A percentile compares a stretch with the other conserved stretches of the same genome.
Evolutionary conservation across 2,329 filamentous ascomycete species (phyloP).

Genomic region (Botrytis fragariae): DNA sequence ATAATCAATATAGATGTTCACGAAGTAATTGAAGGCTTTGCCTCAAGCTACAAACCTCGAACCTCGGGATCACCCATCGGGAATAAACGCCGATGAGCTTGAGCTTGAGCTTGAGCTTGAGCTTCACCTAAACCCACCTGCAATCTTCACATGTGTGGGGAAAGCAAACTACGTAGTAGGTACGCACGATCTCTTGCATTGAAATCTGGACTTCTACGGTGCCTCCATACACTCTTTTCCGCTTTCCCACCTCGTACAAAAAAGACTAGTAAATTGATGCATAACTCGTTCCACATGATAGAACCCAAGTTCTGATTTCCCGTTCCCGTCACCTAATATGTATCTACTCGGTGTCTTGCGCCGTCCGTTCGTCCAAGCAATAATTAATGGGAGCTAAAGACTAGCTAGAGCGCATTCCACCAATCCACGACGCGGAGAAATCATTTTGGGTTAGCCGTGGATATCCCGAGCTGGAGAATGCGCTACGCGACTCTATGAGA

Average conservation of each 20-base stretch:
- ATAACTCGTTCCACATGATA: not conserved
- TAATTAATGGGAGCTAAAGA: not conserved
- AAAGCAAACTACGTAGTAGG: not conserved
- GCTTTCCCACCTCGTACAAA: not conserved
- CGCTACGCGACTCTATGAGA: not conserved
- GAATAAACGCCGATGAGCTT: not conserved
- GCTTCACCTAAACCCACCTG: not conserved
- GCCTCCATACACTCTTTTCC: not conserved
- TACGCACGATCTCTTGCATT: not conserved
- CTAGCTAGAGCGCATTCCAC: not conserved
- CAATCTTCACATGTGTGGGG: not conserved
- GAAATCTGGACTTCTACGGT: not conserved
- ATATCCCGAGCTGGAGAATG: not conserved
- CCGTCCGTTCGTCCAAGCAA: not conserved
- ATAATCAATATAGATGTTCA: not conserved
- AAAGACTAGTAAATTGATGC: not conserved
- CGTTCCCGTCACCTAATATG: not conserved
- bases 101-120: not conserved
- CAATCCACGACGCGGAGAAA: not conserved
- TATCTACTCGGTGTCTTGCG: not conserved
- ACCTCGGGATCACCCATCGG: not conserved
- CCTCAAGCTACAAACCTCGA: not conserved
- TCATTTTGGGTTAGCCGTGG: not conserved
- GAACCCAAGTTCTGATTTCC: not conserved
- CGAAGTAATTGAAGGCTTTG: not conserved